Conservation (phyloP, 75 land plant genomes). For the Picea glauca region DNA sequence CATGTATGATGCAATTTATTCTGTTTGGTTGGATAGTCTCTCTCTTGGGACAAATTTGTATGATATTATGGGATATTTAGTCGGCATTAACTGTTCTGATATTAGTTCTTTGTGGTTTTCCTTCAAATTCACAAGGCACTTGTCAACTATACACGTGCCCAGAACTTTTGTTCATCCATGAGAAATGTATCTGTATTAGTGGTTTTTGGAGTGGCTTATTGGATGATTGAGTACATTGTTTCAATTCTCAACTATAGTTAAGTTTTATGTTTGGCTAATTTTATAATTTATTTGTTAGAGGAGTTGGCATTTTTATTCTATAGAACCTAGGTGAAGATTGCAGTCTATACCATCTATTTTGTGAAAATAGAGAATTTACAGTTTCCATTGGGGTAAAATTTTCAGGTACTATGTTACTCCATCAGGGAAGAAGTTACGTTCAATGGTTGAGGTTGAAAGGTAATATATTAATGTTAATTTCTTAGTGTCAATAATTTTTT, state of each 20-base stretch:
- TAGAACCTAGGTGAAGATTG: not conserved
- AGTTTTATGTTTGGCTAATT: not conserved
- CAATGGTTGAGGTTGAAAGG: slow-evolving; percentile 65
- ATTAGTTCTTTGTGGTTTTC: not conserved
- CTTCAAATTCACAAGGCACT: no score
- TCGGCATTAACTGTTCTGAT: not conserved
- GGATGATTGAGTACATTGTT: not conserved
- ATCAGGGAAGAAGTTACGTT: slow-evolving; percentile 59
- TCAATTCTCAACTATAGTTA: not conserved
- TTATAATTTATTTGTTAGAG: not conserved
- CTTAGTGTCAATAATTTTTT: not conserved
- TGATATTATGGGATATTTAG: not conserved
- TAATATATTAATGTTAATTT: slow-evolving; percentile 12
- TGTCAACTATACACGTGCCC: no score
- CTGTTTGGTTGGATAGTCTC: not conserved
- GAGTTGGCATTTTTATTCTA: not conserved
- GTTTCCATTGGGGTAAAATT: not conserved
- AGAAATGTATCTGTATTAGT: no score
- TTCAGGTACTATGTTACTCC: slow-evolving; percentile 68
- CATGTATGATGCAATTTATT: no score
- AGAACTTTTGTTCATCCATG: no score
- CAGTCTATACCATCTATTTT: not conserved
- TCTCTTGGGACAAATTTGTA: not conserved
- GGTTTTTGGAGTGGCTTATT: not conserved
- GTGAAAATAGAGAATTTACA: not conserved